These are phyloP conservation scores for Colletotrichum nymphaeae DNA, from an alignment of 2,329 filamentous ascomycete species.

Conservation along the genomic window DNA sequence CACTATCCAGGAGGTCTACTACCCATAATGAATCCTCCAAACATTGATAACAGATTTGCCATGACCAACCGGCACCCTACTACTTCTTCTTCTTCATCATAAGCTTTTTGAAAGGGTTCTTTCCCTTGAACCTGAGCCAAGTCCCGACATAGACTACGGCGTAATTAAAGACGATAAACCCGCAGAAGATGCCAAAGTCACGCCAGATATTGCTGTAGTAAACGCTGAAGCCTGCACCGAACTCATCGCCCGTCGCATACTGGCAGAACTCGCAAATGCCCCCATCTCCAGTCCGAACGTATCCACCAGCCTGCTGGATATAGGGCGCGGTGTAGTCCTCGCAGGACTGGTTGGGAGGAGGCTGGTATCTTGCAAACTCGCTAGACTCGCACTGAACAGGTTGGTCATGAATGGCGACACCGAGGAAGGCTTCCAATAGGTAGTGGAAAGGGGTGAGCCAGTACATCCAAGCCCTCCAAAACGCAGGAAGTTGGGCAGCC, in stretches of 20 bases:
- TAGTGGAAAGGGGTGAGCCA: constrained; percentile 77
- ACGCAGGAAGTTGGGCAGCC: constrained; percentile 65
- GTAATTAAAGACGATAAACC: constrained; percentile 74
- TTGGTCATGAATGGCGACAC: constrained; percentile 63
- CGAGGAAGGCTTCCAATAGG: constrained; percentile 71
- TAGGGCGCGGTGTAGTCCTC: constrained; percentile 67
- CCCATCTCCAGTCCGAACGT: constrained; percentile 65
- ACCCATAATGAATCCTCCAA: neutral
- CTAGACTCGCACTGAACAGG: constrained; percentile 64
- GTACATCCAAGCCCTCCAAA: constrained; percentile 76
- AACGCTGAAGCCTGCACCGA: constrained; percentile 69
- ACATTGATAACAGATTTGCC: neutral
- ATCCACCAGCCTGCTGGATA: constrained; percentile 66
- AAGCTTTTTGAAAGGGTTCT: constrained; percentile 49
- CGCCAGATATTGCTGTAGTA: constrained; percentile 72
- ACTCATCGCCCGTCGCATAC: constrained; percentile 70
- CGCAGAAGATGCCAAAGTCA: constrained; percentile 73
- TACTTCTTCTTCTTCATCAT: constrained; percentile 45
- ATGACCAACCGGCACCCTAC: constrained; percentile 27
- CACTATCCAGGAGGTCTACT: neutral
- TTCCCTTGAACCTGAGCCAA: constrained; percentile 52
- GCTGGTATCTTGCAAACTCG: constrained; percentile 70
- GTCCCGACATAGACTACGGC: constrained; percentile 51
- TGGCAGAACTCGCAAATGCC: constrained; percentile 75
- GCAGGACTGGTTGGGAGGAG: constrained; percentile 71